Evolutionary conservation across 176 grass and related monocot species (phyloP).

Genomic region (Eragrostis curvula): DNA sequence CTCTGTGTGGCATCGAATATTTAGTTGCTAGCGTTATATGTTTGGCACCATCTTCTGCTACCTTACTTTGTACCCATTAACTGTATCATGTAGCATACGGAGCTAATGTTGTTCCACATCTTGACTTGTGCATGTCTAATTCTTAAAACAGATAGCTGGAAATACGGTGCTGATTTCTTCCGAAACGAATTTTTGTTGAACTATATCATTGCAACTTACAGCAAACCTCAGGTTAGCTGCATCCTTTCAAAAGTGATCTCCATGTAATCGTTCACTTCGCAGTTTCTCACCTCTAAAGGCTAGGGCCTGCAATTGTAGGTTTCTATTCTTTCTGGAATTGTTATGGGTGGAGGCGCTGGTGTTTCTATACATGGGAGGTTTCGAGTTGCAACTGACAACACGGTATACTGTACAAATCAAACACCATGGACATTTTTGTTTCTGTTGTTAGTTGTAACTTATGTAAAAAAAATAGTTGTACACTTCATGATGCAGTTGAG

Average conservation of each 20-base stretch:
- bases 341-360: constrained; percentile 93
- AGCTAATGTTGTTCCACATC: constrained; percentile 18
- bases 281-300: constrained; percentile 5
- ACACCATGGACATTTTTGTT: background rate
- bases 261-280: constrained; percentile 22
- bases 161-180: constrained; percentile 75
- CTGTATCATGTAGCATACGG: constrained; percentile 15
- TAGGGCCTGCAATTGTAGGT: constrained; percentile 55
- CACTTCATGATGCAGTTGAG: constrained; percentile 6
- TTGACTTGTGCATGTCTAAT: constrained; percentile 30
- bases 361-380: constrained; percentile 95
- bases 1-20: background rate
- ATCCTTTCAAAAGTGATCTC: constrained; percentile 28
- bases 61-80: constrained; percentile 17
- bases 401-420: constrained; percentile 54
- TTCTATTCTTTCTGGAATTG: constrained; percentile 89
- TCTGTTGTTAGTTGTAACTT: background rate
- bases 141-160: constrained; percentile 76
- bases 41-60: constrained; percentile 5
- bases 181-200: constrained; percentile 78
- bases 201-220: constrained; percentile 89
- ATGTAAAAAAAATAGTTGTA: constrained; percentile 1
- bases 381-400: constrained; percentile 84
- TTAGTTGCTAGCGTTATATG: constrained; percentile 23
- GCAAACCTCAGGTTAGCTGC: constrained; percentile 79